Conservation (phyloP, 202 grass and related monocot genomes). For the Setaria viridis region DNA sequence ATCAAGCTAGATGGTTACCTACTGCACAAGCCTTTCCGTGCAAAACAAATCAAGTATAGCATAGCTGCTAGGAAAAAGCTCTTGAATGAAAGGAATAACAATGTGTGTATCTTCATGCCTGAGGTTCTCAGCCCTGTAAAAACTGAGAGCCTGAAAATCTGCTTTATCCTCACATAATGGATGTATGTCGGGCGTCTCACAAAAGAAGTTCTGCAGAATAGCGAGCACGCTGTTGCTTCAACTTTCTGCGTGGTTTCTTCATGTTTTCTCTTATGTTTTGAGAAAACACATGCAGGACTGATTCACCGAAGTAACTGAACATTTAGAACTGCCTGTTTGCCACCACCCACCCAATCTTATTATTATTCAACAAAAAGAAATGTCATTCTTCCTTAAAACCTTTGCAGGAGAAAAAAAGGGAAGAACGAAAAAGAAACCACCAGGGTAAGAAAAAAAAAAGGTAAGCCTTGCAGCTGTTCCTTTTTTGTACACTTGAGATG, state of each 20-base stretch:
- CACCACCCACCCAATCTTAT: not conserved
- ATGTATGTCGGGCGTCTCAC: conserved; percentile 13
- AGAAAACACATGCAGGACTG: conserved; percentile 10
- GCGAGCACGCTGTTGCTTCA: not conserved
- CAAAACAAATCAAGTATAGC: conserved; percentile 29
- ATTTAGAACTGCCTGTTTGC: conserved; percentile 12
- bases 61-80: conserved; percentile 27
- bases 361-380: conserved; percentile 20
- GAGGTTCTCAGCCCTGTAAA: conserved; percentile 25
- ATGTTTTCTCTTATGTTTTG: not conserved
- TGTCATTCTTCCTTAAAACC: conserved; percentile 24
- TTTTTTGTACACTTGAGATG: conserved; percentile 80
- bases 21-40: not conserved
- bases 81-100: conserved; percentile 13
- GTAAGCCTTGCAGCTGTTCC: conserved; percentile 52
- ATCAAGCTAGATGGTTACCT: conserved; percentile 27
- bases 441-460: not conserved
- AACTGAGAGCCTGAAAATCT: conserved; percentile 5
- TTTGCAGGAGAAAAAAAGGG: conserved; percentile 7
- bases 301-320: not conserved
- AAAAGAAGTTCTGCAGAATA: not conserved
- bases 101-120: conserved; percentile 8
- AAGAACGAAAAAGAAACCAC: not conserved
- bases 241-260: conserved; percentile 23
- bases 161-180: conserved; percentile 16